Percentiles rank a stretch among this genome's conserved stretches.
Evolutionary conservation across 768 basidiomycete genomes (phyloP).

Genomic region (Suillus variegatus): DNA sequence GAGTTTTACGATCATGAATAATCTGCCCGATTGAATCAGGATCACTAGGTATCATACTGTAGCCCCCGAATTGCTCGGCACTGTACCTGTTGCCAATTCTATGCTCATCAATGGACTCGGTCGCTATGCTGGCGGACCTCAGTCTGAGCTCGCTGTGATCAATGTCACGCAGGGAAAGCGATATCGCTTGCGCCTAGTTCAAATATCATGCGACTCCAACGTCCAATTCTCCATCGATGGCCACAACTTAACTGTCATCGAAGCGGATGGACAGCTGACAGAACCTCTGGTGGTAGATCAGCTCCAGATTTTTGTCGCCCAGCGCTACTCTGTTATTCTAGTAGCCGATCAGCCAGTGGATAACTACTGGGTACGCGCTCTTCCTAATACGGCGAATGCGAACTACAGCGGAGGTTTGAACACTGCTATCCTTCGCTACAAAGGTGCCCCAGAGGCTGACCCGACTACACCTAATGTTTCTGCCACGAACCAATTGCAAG

Average conservation of each 20-base stretch:
- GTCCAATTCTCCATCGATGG: constrained; percentile 48
- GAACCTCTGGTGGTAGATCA: constrained; percentile 42
- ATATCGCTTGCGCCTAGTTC: constrained; percentile 40
- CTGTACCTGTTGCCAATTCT: constrained; percentile 22
- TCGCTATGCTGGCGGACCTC: constrained; percentile 28
- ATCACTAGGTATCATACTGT: constrained; percentile 17
- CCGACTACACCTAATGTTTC: constrained; percentile 38
- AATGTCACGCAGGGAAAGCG: constrained; percentile 32
- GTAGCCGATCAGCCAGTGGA: constrained; percentile 33
- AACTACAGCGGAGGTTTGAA: constrained; percentile 44
- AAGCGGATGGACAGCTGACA: constrained; percentile 43
- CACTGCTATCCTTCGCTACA: constrained; percentile 55
- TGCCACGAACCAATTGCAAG: constrained; percentile 28
- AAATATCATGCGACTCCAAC: constrained; percentile 42
- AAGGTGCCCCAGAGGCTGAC: constrained; percentile 38
- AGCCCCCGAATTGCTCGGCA: constrained; percentile 24
- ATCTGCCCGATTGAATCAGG: background rate
- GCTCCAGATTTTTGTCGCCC: constrained; percentile 38
- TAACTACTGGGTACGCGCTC: constrained; percentile 53
- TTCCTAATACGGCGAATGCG: constrained; percentile 23
- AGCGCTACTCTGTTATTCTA: constrained; percentile 33
- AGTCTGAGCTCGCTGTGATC: constrained; percentile 35
- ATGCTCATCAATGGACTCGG: constrained; percentile 35
- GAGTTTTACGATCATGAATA: background rate
- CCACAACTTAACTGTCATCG: constrained; percentile 47